phyloP scores from a whole-genome alignment of 805 yeast genomes.

The Grigorovia humatica region DNA sequence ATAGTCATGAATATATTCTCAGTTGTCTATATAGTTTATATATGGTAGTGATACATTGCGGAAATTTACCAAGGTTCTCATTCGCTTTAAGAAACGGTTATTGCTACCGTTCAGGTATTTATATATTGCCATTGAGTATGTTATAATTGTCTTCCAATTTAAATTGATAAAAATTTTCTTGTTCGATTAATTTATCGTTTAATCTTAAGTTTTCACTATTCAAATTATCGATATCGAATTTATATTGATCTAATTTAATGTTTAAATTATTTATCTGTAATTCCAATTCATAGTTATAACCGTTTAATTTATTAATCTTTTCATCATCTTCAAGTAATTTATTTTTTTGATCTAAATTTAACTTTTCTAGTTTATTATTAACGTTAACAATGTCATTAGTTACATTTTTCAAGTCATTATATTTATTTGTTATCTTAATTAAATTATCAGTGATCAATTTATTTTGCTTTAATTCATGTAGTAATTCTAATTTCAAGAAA shows the following conservation, averaged over 20 bases:
- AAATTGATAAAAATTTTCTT: not conserved
- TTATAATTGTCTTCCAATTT: not conserved
- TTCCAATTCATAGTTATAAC: slow-evolving; percentile 9
- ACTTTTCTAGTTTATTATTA: slow-evolving; percentile 8
- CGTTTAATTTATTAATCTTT: slow-evolving; percentile 23
- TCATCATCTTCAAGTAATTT: slow-evolving; percentile 18
- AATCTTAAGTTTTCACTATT: not conserved
- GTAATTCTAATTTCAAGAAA: slow-evolving; percentile 23
- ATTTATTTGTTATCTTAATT: slow-evolving; percentile 24
- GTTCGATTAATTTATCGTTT: not conserved
- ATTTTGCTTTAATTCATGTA: slow-evolving; percentile 26
- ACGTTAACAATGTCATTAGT: slow-evolving; percentile 6
- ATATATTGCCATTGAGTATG: not conserved
- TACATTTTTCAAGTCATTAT: slow-evolving; percentile 19
- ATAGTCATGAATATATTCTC: not conserved
- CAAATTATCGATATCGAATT: not conserved
- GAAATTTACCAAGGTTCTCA: no score
- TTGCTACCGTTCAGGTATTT: no score
- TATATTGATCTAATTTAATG: not conserved
- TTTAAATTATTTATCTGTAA: not conserved
- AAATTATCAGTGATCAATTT: slow-evolving; percentile 30
- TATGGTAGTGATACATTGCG: not conserved
- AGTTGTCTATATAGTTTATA: not conserved
- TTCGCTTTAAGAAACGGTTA: no score
- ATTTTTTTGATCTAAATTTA: slow-evolving; percentile 21